Base-by-base conservation (phyloP, 108 stramenopile genomes). In the Phaeodactylum tricornutum region DNA sequence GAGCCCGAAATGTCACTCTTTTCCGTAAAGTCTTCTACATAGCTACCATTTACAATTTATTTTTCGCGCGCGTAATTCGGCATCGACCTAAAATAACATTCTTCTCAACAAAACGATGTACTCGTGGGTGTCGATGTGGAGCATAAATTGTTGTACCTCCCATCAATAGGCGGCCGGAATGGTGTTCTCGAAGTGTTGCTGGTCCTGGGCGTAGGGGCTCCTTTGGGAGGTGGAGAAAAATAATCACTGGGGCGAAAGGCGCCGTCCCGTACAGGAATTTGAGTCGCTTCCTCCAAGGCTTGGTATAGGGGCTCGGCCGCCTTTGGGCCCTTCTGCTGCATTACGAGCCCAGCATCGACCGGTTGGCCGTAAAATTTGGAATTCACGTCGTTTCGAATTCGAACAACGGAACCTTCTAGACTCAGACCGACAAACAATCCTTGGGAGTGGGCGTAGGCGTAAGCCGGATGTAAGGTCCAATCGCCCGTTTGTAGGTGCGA, bases 361-460 rank as follows among this genome's bases (percentile, higher is more conserved):
- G 54, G 48, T 14, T 53, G 47, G 2, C 85, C 87, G 53, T 94
- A 94, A 53, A 94, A 94, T 43, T 82, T 80, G 29, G 78, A 65
- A 67, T 94, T 94, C 34, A 91, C 80, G 44, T 91, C 93, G 22
- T 69, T 46, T 9, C 93, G 73, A 3, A 59, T 35, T 2, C 57
- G 60, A 23, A 89, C 50, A 9, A 87, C 57, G 24, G 66, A 59
- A 3, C 84, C 89, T 61, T 94, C 87, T 31, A 94, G 55, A 40
- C 74, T 71, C 29, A 91, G 57, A 20, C 89, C 93, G 5, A 64
- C 73, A 49, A 92, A 94, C 37, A 94, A 62, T 2, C 93, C 93
- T 47, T 85, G 66, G 34, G 79, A 77, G 59, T 87, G 87, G 4
- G 81, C 81, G 51, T 94, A 84, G 9, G 81, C 69, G 55, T 85